phyloP scores from a whole-genome alignment of 2,329 filamentous ascomycete genomes.

The Ophiognomonia clavigignenti-juglandacearum region DNA sequence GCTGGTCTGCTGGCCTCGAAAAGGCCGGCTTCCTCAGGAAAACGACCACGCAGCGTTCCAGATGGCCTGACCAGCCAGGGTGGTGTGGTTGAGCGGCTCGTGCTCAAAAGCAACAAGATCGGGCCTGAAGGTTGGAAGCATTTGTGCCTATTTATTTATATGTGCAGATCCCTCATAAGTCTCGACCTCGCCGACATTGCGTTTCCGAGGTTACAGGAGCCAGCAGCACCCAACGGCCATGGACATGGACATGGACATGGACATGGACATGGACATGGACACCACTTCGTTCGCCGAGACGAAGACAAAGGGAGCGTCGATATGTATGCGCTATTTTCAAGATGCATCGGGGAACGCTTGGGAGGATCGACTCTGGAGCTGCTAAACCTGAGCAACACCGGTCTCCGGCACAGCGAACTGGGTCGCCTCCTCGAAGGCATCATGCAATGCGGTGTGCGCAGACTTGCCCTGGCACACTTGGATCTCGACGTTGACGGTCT shows the following conservation, averaged over 20 bases:
- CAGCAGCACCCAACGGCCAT: conserved; percentile 19
- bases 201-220: conserved; percentile 51
- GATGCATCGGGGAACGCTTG: conserved; percentile 70
- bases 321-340: conserved; percentile 63
- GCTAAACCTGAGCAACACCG: conserved; percentile 76
- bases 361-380: conserved; percentile 75
- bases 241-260: too few relatives aligned
- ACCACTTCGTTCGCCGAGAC: conserved; percentile 24
- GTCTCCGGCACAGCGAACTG: conserved; percentile 65
- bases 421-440: conserved; percentile 75
- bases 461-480: conserved; percentile 81
- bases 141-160: conserved; percentile 82
- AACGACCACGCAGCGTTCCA: conserved; percentile 34
- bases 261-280: too few relatives aligned
- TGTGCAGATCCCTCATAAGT: conserved; percentile 80
- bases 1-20: conserved; percentile 81
- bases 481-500: conserved; percentile 69
- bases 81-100: conserved; percentile 80
- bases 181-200: conserved; percentile 82
- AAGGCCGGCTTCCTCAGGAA: conserved; percentile 43
- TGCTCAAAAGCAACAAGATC: conserved; percentile 89
- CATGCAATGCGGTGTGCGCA: conserved; percentile 69
- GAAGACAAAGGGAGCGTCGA: conserved; percentile 33
- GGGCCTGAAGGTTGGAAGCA: conserved; percentile 87
- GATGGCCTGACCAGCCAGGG: conserved; percentile 44